Evolutionary conservation across 768 basidiomycete genomes (phyloP).

Genomic region (Clitopilus hobsonii): DNA sequence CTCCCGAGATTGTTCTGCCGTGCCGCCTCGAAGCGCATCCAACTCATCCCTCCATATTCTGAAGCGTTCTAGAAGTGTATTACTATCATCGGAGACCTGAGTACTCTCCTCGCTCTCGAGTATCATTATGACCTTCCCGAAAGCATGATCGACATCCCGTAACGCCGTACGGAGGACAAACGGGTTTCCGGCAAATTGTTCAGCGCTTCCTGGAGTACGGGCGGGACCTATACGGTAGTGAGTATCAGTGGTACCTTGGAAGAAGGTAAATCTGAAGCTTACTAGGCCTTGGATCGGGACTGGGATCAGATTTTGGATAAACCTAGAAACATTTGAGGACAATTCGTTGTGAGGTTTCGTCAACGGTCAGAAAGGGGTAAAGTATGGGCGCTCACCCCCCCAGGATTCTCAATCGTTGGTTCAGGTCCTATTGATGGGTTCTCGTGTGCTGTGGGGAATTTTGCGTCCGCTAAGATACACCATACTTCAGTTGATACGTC

Average conservation of each 20-base stretch:
- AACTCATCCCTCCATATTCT: conserved; percentile 38
- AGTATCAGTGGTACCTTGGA: conserved; percentile 12
- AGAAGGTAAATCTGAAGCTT: not conserved
- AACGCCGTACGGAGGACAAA: conserved; percentile 39
- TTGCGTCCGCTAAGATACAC: conserved; percentile 25
- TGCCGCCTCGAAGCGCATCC: conserved; percentile 23
- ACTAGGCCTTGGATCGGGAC: conserved; percentile 29
- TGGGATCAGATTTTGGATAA: conserved; percentile 40
- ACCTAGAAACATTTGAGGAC: conserved; percentile 27
- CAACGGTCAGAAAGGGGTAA: no score
- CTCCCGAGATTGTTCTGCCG: conserved; percentile 6
- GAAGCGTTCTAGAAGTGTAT: conserved; percentile 34
- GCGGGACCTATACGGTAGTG: conserved; percentile 17
- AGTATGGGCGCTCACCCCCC: not conserved
- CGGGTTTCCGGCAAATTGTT: conserved; percentile 38
- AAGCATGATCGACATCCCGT: conserved; percentile 36
- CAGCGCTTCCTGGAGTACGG: conserved; percentile 16
- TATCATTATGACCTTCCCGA: conserved; percentile 36
- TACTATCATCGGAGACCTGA: conserved; percentile 27
- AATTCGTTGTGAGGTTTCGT: not conserved
- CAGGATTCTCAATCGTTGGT: not conserved
- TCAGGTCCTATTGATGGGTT: not conserved
- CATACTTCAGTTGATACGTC: not conserved
- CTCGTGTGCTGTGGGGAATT: conserved; percentile 31
- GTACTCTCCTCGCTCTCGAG: conserved; percentile 36